phyloP scores from a whole-genome alignment of 148 eudicot genomes.

The Rhododendron mucronatum region DNA sequence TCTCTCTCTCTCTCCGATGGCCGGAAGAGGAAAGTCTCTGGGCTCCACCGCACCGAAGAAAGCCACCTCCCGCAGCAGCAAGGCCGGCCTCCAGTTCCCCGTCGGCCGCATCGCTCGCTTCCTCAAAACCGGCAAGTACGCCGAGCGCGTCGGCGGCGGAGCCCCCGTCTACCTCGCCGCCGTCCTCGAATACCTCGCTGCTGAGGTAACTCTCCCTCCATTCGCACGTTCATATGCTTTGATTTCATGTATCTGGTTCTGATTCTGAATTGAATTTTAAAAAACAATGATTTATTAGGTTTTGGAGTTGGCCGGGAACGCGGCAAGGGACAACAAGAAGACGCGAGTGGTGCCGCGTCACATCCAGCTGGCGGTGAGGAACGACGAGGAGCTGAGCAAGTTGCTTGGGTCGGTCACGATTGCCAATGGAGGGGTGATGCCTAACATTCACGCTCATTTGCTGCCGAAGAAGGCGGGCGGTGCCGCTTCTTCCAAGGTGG shows the following conservation, averaged over 20 bases:
- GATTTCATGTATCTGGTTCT: too few relatives aligned
- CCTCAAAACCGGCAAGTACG: not conserved
- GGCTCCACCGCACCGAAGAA: not conserved
- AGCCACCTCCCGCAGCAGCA: not conserved
- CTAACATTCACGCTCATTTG: slow-evolving; percentile 18
- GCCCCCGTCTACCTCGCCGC: not conserved
- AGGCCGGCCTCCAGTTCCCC: not conserved
- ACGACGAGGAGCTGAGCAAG: slow-evolving; percentile 24
- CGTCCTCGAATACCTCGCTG: not conserved
- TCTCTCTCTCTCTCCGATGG: not conserved
- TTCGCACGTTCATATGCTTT: too few relatives aligned
- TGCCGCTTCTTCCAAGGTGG: not conserved
- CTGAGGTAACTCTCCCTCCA: not conserved
- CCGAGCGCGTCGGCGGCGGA: not conserved
- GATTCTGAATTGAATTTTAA: too few relatives aligned
- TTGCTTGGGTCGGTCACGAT: slow-evolving; percentile 20
- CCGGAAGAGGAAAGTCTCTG: not conserved
- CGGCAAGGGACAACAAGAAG: slow-evolving; percentile 25
- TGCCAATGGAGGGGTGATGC: slow-evolving; percentile 26
- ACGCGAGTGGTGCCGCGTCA: slow-evolving; percentile 18
- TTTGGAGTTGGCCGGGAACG: slow-evolving; percentile 25
- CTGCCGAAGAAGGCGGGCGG: slow-evolving; percentile 15
- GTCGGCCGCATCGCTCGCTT: not conserved
- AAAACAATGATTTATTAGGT: slow-evolving; percentile 2
- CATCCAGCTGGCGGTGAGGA: slow-evolving; percentile 25